Base-by-base conservation (phyloP, 805 yeast genomes). In the Maudiozyma bulderi region DNA sequence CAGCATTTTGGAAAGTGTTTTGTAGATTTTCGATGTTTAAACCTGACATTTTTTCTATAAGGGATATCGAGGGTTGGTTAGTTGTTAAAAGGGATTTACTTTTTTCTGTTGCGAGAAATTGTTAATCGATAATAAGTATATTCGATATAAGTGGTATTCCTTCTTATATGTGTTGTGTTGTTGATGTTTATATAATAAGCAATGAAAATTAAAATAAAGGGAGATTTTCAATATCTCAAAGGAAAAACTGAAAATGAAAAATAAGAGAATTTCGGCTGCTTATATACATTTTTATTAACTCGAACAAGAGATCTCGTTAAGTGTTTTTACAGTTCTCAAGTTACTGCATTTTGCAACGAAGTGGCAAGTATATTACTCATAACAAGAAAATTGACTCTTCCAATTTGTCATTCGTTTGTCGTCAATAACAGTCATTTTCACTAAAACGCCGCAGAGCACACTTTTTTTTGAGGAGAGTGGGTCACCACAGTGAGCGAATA, bases 11-110 rank as follows among this genome's bases (percentile, higher is more conserved):
- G 60, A 84, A 81, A 11, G 81, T 65, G 49, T 75, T 67, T 52
- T 79, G 78, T 48, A 78, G 61, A 53, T 72, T 70, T 46, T 72
- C 65, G 57, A 84, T 84, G 64, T 83, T 83, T 67, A 81, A 81
- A 47, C 87, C 86, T 40, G 81, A 70, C 91, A 84, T 84, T 56
- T 7, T 40, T 34, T n/a, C n/a, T 20, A 20, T 20, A 20, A 4
- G 26, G 26, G 26, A 20, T 20, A 20, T 2, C 26, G 26, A 20
- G 26, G 26, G 26, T 20, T 20, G 26, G 26, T 20, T 20, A 20
- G 26, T 20, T 20, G 26, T 20, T 20, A 20, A 33, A 33, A 33
- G 10, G 37, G 3, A 33, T 33, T 10, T 33, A 33, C 13, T 33
- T 13, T 33, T 33, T 33, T 33, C 37, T 33, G 10, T 33, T 33